Base-by-base conservation (phyloP, 768 basidiomycete genomes). In the Mrakia blollopis region DNA sequence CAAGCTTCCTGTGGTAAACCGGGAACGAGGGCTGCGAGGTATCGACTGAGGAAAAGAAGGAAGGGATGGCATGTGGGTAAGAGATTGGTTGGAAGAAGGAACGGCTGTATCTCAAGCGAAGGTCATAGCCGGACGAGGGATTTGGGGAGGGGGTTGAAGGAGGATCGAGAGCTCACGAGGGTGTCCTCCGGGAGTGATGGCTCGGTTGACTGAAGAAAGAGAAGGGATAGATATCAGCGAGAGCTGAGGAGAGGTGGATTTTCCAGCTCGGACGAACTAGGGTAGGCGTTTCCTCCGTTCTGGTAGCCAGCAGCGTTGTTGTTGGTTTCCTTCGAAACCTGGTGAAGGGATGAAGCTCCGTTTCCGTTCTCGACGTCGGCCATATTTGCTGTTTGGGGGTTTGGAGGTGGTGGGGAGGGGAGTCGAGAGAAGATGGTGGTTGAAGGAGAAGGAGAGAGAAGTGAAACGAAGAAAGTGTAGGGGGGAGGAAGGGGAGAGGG, bases 1-100 rank as follows among this genome's bases (percentile, higher is more conserved):
- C 74, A n/a, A 75, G 47, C 47, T 54, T 52, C 25, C 74, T 35
- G 60, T 76, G 75, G 68, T 76, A 76, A 39, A 76, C 71, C 23
- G 75, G 75, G 68, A 76, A 76, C n/a, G 75, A 50, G 18, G 75
- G 75, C 57, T 76, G 75, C 8, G 57, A 61, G 18, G 75, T 76
- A 41, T 76, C 75, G 28, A 76, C 75, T 70, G 54, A 39, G 25
- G 30, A n/a, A 3, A 68, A 32, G 60, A 37, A 21, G 37, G 35
- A 44, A 2, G 23, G 10, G 37, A 25, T 7, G 11, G 72, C 32
- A 35, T 50, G 47, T 50, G 16, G 47, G 47, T 50, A 18, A 50
- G 39, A 41, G 18, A 7, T 50, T 47, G 14, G 44, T 10, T 16
- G 52, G 28, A 21, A 21, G 72, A 39, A 39, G 30, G 50, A 18